Evolutionary conservation across 2,329 filamentous ascomycete genomes (phyloP).

Genomic region (Pyrenochaeta sp.): DNA sequence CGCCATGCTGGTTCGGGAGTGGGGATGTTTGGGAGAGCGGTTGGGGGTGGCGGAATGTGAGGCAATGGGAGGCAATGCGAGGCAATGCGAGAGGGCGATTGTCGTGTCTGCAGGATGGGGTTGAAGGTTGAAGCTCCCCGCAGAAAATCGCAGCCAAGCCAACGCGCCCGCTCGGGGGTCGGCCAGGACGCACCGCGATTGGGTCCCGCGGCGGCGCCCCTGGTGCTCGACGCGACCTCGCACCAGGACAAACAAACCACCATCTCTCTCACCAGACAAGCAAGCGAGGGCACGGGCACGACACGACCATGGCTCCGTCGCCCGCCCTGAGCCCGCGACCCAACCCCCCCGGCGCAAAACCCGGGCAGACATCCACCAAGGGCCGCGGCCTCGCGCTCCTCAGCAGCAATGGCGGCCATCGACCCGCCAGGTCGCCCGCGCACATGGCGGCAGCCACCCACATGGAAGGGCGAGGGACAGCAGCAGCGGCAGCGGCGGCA

Average conservation of each 20-base stretch:
- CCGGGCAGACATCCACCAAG: slow-evolving; percentile 24
- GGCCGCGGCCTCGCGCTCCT: slow-evolving; percentile 45
- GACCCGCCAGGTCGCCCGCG: slow-evolving; percentile 18
- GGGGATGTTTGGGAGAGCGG: too few species aligned
- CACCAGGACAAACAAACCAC: not conserved
- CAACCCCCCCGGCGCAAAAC: slow-evolving; percentile 27
- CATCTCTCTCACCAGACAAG: slow-evolving; percentile 1
- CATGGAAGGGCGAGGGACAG: too few species aligned
- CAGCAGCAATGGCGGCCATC: slow-evolving; percentile 28
- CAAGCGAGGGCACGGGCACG: slow-evolving; percentile 7
- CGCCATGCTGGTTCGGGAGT: slow-evolving; percentile 36
- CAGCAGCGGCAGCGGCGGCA: slow-evolving; percentile 20
- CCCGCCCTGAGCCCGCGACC: slow-evolving; percentile 38
- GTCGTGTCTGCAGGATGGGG: too few species aligned
- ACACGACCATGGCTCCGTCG: slow-evolving; percentile 33
- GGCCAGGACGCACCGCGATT: too few species aligned
- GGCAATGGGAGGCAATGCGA: slow-evolving; percentile 3
- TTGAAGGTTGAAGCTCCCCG: slow-evolving; percentile 31
- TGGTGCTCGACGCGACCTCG: too few species aligned
- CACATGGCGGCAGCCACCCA: too few species aligned
- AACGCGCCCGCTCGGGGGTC: slow-evolving; percentile 19
- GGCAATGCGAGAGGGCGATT: slow-evolving; percentile 7
- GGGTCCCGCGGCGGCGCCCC: too few species aligned
- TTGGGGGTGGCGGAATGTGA: too few species aligned
- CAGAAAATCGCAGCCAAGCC: slow-evolving; percentile 32